Base-by-base conservation (phyloP, 768 basidiomycete genomes). In the Phanerodontia chrysosporium region DNA sequence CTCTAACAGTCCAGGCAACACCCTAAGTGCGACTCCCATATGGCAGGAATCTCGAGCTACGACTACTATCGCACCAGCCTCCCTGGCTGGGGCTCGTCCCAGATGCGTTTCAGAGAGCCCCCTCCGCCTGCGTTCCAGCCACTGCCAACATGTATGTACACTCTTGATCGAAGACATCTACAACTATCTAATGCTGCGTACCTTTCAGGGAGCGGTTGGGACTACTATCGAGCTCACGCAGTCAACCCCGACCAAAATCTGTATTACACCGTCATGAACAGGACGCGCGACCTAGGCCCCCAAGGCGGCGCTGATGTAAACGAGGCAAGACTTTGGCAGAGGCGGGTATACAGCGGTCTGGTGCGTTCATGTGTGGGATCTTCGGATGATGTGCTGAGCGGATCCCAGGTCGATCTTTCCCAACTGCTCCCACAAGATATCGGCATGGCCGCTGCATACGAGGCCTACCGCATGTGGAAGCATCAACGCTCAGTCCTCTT, bases 361-460 rank as follows among this genome's bases (percentile, higher is more conserved):
- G 87, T 86, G 63, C 67, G 77, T 69, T 53, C 42, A 21, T 51
- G 39, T 18, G 36, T 49, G 18, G 28, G 29, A 35, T 52, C 22
- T 8, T 32, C 16, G 36, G 56, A 42, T 49, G 35, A 45, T 13
- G 16, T 4, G 22, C 49, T 51, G 21, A 51, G 9, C 49, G 24
- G 16, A 29, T 51, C 25, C 13, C 61, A 87, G 85, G 78, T 80
- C 39, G 81, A 83, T 58, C 69, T 85, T 18, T 71, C 69, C 53
- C 69, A 72, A 45, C 74, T 89, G 72, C 69, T 75, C 6, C 84
- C 88, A 0, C 65, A 72, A 18, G 86, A 90, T 58, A 78, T 92
- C 18, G 90, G 90, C 0, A 81, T 86, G 63, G 90, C 89, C 3
- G 89, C 89, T 10, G 89, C 86, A 2, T 90, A 89, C 67, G 88